Evolutionary conservation across 148 eudicot genomes (phyloP), one percentile per base, ranked within the genome.

Genomic region (Dianthus caryophyllus): DNA sequence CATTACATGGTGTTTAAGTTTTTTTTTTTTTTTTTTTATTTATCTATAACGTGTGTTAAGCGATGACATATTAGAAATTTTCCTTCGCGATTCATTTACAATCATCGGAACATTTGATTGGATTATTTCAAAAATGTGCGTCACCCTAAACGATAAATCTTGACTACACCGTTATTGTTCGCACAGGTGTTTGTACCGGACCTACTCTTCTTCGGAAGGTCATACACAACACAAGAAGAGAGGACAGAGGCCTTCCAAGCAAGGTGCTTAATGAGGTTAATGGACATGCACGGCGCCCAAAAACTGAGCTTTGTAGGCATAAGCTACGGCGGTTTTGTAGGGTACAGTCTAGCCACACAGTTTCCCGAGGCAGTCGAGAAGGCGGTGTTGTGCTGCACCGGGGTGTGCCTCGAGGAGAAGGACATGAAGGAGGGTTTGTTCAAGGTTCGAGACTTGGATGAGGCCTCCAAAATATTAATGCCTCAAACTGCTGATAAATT

Each of bases 251-350:
- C 52, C 0, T 92, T 92, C 61, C 98, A 89, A 85, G 98, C 96
- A 18, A 78, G 73, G 61, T 92, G 88, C 48, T 49, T 92, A 75
- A 84, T 72, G 87, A 83, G 74, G 51, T 52, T 86, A 73, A 75
- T 88, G 96, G 70, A 72, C 63, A 73, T 64, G 15, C 84, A 83
- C 24, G 90, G 90, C 31, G 85, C 83, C 31, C 29, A 65, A 20
- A 82, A 68, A 52, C 18, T 73, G 82, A 87, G 82, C 72, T 27
- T 92, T 53, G 94, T 92, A 12, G 98, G 98, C 50, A 81, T 89
- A n/a, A 92, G 98, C 56, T 92, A 92, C 44, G 98, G 96, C 8
- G 96, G 96, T 5, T 92, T 92, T 49, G 98, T 92, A 7, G 91
- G 82, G 70, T 92, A 92, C 25, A 89, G 91, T 57, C 62, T 89